Evolutionary conservation across 2,329 filamentous ascomycete species (phyloP).

Genomic region (Alternaria consortialis): DNA sequence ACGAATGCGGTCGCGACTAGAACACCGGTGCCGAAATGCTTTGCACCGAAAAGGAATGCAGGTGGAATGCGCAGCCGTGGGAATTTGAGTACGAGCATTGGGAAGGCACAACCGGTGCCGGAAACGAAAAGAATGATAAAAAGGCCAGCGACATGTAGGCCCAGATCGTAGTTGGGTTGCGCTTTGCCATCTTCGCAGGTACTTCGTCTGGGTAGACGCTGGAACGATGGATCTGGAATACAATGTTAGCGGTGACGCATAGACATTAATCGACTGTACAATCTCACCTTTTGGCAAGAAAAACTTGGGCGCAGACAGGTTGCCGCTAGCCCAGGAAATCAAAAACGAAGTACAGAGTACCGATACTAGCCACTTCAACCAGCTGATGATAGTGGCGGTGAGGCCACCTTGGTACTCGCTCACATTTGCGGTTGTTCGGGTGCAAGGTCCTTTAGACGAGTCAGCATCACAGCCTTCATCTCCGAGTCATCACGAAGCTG

Average conservation of each 20-base stretch:
- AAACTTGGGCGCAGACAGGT: constrained; percentile 14
- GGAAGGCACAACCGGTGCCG: constrained; percentile 65
- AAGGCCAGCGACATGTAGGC: constrained; percentile 43
- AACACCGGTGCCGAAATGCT: constrained; percentile 75
- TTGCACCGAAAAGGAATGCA: constrained; percentile 66
- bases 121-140: constrained; percentile 49
- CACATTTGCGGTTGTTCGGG: constrained; percentile 33
- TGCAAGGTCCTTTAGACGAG: constrained; percentile 37
- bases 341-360: constrained; percentile 38
- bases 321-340: constrained; percentile 29
- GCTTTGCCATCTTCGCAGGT: constrained; percentile 35
- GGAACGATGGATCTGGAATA: constrained; percentile 10
- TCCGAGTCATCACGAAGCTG: neutral
- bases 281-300: constrained; percentile 22
- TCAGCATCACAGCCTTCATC: constrained; percentile 15
- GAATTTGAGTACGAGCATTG: constrained; percentile 67
- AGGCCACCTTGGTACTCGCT: constrained; percentile 30
- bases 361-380: constrained; percentile 36
- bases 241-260: neutral
- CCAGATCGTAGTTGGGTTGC: constrained; percentile 38
- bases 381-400: constrained; percentile 23
- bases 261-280: neutral
- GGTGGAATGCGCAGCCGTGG: constrained; percentile 68
- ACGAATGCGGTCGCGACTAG: constrained; percentile 86
- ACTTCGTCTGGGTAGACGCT: constrained; percentile 29